A percentile compares a stretch with the other conserved stretches of the same genome.
phyloP scores from a whole-genome alignment of 441 rosid genomes.

The Corymbia citriodora region DNA sequence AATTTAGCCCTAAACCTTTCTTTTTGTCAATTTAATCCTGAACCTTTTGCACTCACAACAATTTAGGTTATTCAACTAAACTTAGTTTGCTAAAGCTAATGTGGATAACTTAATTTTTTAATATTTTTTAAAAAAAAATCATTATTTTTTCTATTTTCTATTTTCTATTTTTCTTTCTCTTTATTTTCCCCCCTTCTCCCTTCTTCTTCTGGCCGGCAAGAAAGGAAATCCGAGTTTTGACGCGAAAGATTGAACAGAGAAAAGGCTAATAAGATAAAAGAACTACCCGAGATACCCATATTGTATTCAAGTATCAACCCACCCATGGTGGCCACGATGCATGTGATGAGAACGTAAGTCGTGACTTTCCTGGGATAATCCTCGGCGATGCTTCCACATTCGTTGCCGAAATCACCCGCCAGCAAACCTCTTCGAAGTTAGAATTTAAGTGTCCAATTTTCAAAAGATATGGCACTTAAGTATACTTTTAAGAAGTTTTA shows the following conservation, averaged over 20 bases:
- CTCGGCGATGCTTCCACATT: background rate
- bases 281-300: background rate
- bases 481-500: too few relatives aligned
- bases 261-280: background rate
- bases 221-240: background rate
- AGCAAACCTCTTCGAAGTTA: too few relatives aligned
- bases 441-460: too few relatives aligned
- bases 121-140: too few relatives aligned
- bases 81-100: background rate
- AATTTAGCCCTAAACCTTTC: too few relatives aligned
- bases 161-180: background rate
- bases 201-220: background rate
- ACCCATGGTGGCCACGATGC: background rate
- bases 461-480: too few relatives aligned
- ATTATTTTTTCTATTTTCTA: too few relatives aligned
- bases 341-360: background rate
- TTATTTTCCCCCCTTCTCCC: background rate
- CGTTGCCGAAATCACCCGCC: background rate
- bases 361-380: background rate
- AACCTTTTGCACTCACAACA: too few relatives aligned
- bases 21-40: background rate
- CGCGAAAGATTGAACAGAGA: background rate
- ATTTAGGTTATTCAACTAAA: background rate
- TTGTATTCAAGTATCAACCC: background rate
- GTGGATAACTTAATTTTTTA: background rate